Evolutionary conservation across 768 basidiomycete genomes (phyloP).

Genomic region (Coprinellus aureogranulatus): DNA sequence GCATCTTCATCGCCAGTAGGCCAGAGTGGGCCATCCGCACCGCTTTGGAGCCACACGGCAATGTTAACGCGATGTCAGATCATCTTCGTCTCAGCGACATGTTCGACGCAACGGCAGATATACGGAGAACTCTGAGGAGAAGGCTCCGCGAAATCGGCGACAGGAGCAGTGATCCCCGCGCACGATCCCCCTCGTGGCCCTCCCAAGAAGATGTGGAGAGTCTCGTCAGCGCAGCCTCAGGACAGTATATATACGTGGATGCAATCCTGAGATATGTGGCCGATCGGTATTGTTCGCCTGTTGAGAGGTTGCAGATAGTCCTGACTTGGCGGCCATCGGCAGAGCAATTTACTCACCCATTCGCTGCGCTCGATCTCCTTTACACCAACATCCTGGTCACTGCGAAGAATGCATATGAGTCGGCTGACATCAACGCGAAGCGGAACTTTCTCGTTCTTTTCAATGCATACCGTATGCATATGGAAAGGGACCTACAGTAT

Average conservation of each 20-base stretch:
- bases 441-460: not conserved
- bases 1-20: slow-evolving; percentile 15
- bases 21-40: slow-evolving; percentile 10
- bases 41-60: not conserved
- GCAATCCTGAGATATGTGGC: slow-evolving; percentile 10
- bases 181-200: slow-evolving; percentile 10
- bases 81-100: slow-evolving; percentile 4
- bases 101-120: slow-evolving; percentile 2
- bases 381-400: slow-evolving; percentile 6
- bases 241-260: slow-evolving; percentile 14
- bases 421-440: not conserved
- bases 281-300: slow-evolving; percentile 9
- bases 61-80: not conserved
- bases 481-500: not conserved
- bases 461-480: not conserved
- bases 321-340: not conserved
- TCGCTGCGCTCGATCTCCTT: slow-evolving; percentile 5
- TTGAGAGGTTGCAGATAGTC: not conserved
- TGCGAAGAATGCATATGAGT: not conserved
- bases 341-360: not conserved
- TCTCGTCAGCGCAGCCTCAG: slow-evolving; percentile 10
- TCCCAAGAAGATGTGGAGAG: not conserved
- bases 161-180: not conserved
- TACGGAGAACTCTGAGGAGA: not conserved
- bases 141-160: slow-evolving; percentile 2